Conservation (phyloP, 805 yeast species). For the Candida argentea region DNA sequence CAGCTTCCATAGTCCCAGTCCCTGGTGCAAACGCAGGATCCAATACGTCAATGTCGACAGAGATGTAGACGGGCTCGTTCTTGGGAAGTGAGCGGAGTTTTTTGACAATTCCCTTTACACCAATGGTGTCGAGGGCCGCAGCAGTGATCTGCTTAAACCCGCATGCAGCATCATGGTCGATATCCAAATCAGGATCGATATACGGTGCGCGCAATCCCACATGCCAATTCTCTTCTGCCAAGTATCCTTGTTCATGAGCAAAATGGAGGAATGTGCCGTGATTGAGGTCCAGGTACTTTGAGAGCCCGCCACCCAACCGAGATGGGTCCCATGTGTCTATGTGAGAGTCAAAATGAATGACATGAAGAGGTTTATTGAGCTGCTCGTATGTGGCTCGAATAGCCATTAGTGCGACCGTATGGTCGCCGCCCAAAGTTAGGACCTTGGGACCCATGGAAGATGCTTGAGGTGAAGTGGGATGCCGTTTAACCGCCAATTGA, state of each 20-base stretch:
- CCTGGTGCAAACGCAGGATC: slow-evolving; percentile 73
- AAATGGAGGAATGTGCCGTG: slow-evolving; percentile 66
- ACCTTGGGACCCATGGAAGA: slow-evolving; percentile 22
- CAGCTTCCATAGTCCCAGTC: slow-evolving; percentile 72
- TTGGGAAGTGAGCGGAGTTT: slow-evolving; percentile 26
- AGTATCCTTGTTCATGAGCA: slow-evolving; percentile 58
- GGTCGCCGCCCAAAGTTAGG: slow-evolving; percentile 54
- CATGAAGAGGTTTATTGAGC: slow-evolving; percentile 33
- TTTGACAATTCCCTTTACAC: slow-evolving; percentile 26
- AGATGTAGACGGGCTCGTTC: slow-evolving; percentile 32
- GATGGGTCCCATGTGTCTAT: slow-evolving; percentile 64
- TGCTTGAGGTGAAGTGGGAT: slow-evolving; percentile 4
- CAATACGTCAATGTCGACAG: slow-evolving; percentile 50
- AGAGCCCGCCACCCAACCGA: slow-evolving; percentile 51
- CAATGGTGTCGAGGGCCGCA: slow-evolving; percentile 35
- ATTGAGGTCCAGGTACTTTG: slow-evolving; percentile 48
- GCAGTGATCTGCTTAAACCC: slow-evolving; percentile 39
- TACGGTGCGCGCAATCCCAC: slow-evolving; percentile 60
- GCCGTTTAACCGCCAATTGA: slow-evolving; percentile 37
- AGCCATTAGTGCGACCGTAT: slow-evolving; percentile 43
- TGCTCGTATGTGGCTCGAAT: slow-evolving; percentile 42
- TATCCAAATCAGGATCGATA: slow-evolving; percentile 28
- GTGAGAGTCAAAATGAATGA: slow-evolving; percentile 60
- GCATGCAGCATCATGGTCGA: slow-evolving; percentile 38
- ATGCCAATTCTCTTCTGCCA: slow-evolving; percentile 42